Conservation (phyloP, 495 filamentous ascomycete genomes). For the Sabuloglossum arenarium region DNA sequence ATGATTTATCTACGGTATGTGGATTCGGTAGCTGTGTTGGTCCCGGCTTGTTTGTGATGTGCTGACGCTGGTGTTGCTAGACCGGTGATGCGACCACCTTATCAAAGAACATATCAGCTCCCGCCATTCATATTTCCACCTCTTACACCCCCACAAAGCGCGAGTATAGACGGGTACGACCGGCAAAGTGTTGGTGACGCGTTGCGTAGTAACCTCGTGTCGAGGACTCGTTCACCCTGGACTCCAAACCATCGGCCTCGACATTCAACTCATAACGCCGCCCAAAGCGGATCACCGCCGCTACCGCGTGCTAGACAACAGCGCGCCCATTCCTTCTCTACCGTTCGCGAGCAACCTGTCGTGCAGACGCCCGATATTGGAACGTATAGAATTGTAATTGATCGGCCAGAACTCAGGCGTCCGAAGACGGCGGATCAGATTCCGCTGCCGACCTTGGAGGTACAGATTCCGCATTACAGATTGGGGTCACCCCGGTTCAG, state of each 20-base stretch:
- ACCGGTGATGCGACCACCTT: background rate
- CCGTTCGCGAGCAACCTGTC: constrained; percentile 27
- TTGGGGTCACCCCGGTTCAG: constrained; percentile 72
- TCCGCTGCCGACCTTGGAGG: constrained; percentile 39
- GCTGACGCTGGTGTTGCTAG: background rate
- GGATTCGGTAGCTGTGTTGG: background rate
- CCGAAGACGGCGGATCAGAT: constrained; percentile 47
- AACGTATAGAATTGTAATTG: constrained; percentile 70
- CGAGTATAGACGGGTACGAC: constrained; percentile 26
- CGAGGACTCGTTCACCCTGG: constrained; percentile 8
- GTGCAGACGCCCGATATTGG: constrained; percentile 33
- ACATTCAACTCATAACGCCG: constrained; percentile 1
- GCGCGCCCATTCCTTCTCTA: constrained; percentile 43
- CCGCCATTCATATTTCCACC: constrained; percentile 33
- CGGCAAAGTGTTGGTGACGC: constrained; percentile 18
- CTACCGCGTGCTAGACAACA: constrained; percentile 17
- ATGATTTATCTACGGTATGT: constrained; percentile 84
- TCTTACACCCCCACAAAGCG: constrained; percentile 30
- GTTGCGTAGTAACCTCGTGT: constrained; percentile 29
- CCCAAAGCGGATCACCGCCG: background rate
- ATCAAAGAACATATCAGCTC: constrained; percentile 13
- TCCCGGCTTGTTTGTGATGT: background rate
- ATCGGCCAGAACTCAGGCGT: constrained; percentile 39
- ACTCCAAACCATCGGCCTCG: background rate
- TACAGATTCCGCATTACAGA: constrained; percentile 72